These are phyloP conservation scores for Aureobasidium sp. DNA, from an alignment of 2,329 filamentous ascomycete genomes.

Conservation along the genomic window DNA sequence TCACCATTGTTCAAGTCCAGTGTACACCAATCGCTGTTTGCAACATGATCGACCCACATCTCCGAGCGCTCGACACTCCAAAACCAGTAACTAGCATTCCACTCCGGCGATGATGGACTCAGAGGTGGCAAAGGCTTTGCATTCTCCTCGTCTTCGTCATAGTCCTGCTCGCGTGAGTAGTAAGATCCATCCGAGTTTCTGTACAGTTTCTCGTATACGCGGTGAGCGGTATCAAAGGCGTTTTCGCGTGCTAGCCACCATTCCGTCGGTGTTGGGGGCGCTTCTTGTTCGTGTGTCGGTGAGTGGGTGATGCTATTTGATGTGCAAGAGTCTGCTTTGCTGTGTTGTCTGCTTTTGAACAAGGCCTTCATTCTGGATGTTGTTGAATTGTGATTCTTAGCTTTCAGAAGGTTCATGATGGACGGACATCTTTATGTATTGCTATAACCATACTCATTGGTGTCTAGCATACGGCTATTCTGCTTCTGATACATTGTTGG, in stretches of 20 bases:
- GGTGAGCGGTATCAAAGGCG: background rate
- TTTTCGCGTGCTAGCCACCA: background rate
- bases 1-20: background rate
- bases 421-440: too few species aligned
- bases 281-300: background rate
- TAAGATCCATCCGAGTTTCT: background rate
- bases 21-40: background rate
- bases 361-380: background rate
- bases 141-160: background rate
- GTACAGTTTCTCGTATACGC: background rate
- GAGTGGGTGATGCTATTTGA: background rate
- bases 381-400: background rate
- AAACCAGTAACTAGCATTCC: background rate
- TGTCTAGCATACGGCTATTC: too few species aligned
- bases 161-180: conserved; percentile 1
- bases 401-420: background rate
- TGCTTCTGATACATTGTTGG: too few species aligned
- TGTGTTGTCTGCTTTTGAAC: background rate
- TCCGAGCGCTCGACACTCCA: background rate
- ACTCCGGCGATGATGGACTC: background rate
- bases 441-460: too few species aligned
- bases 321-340: background rate
- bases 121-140: background rate
- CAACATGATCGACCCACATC: background rate
- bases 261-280: background rate